Evolutionary conservation across 441 rosid species (phyloP).

Genomic region (Erysimum cheiri): DNA sequence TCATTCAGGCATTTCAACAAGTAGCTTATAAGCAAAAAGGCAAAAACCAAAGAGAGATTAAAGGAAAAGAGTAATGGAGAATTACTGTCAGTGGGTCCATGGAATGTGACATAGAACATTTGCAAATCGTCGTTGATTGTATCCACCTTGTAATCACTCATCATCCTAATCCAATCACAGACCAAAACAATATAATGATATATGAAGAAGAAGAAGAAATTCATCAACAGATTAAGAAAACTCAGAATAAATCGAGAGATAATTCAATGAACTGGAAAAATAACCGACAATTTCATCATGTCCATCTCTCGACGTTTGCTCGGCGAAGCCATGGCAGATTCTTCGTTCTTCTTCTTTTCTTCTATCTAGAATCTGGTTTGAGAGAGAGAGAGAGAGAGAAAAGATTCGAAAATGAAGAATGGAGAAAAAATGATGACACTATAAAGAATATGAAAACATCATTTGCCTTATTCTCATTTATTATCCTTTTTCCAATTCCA

Average conservation of each 20-base stretch:
- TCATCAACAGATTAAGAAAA: constrained; percentile 26
- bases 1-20: constrained; percentile 3
- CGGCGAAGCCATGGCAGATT: constrained; percentile 60
- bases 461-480: constrained; percentile 12
- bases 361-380: constrained; percentile 29
- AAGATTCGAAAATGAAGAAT: constrained; percentile 25
- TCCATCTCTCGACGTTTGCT: constrained; percentile 74
- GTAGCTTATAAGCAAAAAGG: constrained; percentile 9
- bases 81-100: constrained; percentile 71
- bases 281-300: constrained; percentile 61
- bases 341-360: constrained; percentile 24
- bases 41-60: constrained; percentile 4
- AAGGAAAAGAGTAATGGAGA: constrained; percentile 30
- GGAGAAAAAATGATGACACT: background rate
- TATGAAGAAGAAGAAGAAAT: background rate
- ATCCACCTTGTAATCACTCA: constrained; percentile 80
- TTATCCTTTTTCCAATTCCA: background rate
- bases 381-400: constrained; percentile 34
- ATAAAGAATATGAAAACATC: constrained; percentile 1
- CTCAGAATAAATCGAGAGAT: constrained; percentile 23
- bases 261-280: background rate
- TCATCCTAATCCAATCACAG: constrained; percentile 56
- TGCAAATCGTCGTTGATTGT: constrained; percentile 68
- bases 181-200: background rate
- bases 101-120: constrained; percentile 63